These are phyloP conservation scores for Pythium vanterpoolii DNA, from an alignment of 352 stramenopile genomes.

Conservation along the genomic window DNA sequence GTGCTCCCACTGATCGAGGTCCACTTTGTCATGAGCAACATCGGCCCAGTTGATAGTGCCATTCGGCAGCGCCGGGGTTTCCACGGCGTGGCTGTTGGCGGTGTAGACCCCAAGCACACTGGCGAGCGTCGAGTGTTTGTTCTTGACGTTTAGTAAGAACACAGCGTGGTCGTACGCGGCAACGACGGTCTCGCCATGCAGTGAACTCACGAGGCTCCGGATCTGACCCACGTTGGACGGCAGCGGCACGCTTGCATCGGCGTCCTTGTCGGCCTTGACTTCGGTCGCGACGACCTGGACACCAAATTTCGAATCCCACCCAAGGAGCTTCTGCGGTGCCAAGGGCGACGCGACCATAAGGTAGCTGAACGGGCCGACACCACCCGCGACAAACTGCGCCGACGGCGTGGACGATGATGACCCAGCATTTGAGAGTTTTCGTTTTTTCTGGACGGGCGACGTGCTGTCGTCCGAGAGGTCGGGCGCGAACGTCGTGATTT, in stretches of 20 bases:
- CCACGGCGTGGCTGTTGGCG: neutral
- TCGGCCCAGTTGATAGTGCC: constrained; percentile 40
- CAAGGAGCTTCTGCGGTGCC: constrained; percentile 37
- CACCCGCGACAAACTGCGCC: constrained; percentile 31
- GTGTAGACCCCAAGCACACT: constrained; percentile 58
- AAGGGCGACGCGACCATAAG: constrained; percentile 43
- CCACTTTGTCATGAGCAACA: constrained; percentile 31
- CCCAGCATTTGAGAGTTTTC: constrained; percentile 42
- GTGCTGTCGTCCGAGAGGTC: constrained; percentile 19
- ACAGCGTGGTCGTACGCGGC: constrained; percentile 56
- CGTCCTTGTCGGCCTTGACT: constrained; percentile 33
- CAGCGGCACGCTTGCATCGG: constrained; percentile 17
- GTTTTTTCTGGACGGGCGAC: constrained; percentile 50
- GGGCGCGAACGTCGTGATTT: constrained; percentile 32
- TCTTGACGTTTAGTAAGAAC: constrained; percentile 65
- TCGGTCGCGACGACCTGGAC: constrained; percentile 56
- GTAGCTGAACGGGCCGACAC: constrained; percentile 54
- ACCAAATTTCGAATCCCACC: constrained; percentile 75
- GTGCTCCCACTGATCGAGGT: constrained; percentile 41
- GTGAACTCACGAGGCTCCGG: constrained; percentile 43
- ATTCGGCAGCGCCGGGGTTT: constrained; percentile 38
- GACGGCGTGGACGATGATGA: constrained; percentile 10
- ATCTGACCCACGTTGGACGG: constrained; percentile 35
- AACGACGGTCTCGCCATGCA: constrained; percentile 58
- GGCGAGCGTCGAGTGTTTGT: constrained; percentile 68